Evolutionary conservation across 192 early-diverging fungal genomes (phyloP), one percentile per base, ranked within the genome.

Genomic region (Coemansia erecta): DNA sequence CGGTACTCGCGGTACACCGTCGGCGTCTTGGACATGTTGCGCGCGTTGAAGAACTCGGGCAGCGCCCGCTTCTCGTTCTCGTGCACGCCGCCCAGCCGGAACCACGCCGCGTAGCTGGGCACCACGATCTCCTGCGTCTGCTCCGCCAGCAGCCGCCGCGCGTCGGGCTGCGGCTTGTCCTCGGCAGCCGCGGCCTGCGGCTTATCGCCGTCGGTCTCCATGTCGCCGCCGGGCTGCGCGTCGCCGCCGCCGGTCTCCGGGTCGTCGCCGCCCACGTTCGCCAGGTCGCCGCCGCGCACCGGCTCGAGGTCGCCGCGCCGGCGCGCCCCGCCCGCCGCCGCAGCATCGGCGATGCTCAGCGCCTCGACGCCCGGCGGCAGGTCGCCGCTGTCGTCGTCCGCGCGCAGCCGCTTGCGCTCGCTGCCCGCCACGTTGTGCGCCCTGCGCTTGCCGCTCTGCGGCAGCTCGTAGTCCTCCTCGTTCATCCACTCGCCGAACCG

Each of bases 91-190:
- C 76, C 60, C 59, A 95, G 81, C 53, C 86, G 81, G 66, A 97
- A 99, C 97, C 97, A 99, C 0, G 92, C 88, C 9, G 94, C 80
- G 68, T 98, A 98, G n/a, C 85, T 83, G 31, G 97, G 97, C 23
- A 91, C 81, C 6, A 86, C 82, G 21, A 90, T 82, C 55, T 87
- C 84, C 41, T 90, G 82, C 0, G 89, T 85, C 57, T 91, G 91
- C 58, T 85, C 74, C 5, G 82, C 77, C 17, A 92, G 77, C 47
- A 85, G 84, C 19, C 84, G 82, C 22, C 82, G 74, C 12, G 89
- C 90, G 51, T 87, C 62, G 45, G 73, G 55, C 17, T 72, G 59
- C 46, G 58, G 53, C 28, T 73, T 71, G 21, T 60, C 69, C 23
- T 84, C 81, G 10, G 68, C 66, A 24, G 33, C 66, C 19, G 59